Percentiles rank a stretch among this genome's conserved stretches.
These are phyloP conservation scores for Paramyrothecium roridum DNA, from an alignment of 2,329 filamentous ascomycete genomes.

Conservation along the genomic window DNA sequence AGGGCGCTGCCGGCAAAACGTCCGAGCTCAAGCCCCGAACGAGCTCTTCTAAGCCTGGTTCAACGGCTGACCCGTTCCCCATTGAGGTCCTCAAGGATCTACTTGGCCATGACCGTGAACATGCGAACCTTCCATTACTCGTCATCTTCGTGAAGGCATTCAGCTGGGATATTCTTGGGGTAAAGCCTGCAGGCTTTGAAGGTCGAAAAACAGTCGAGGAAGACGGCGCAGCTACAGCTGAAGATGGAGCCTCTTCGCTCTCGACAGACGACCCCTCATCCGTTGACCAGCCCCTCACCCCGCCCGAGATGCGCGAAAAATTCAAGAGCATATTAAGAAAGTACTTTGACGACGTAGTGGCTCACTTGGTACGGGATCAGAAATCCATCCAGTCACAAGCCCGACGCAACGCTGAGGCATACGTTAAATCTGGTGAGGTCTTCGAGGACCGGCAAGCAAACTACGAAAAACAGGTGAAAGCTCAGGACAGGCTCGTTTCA, in stretches of 20 bases:
- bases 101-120: constrained; percentile 88
- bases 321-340: constrained; percentile 82
- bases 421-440: constrained; percentile 96
- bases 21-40: constrained; percentile 56
- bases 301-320: constrained; percentile 74
- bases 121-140: constrained; percentile 83
- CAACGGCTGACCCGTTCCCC: constrained; percentile 82
- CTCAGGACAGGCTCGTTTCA: constrained; percentile 82
- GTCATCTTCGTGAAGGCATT: constrained; percentile 97
- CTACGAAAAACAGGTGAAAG: constrained; percentile 90
- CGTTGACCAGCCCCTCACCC: constrained; percentile 71
- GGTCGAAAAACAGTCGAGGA: constrained; percentile 82
- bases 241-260: constrained; percentile 9
- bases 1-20: constrained; percentile 60
- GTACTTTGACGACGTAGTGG: constrained; percentile 92
- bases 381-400: constrained; percentile 83
- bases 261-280: constrained; percentile 39
- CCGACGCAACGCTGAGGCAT: constrained; percentile 93
- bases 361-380: constrained; percentile 85
- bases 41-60: constrained; percentile 51
- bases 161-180: constrained; percentile 89
- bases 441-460: constrained; percentile 96
- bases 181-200: constrained; percentile 68
- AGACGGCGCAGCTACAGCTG: constrained; percentile 63
- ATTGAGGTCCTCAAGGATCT: constrained; percentile 97